Evolutionary conservation across 1,139 yeast genomes (phyloP), one percentile per base, ranked within the genome.

Genomic region (Meyerozyma sp.): DNA sequence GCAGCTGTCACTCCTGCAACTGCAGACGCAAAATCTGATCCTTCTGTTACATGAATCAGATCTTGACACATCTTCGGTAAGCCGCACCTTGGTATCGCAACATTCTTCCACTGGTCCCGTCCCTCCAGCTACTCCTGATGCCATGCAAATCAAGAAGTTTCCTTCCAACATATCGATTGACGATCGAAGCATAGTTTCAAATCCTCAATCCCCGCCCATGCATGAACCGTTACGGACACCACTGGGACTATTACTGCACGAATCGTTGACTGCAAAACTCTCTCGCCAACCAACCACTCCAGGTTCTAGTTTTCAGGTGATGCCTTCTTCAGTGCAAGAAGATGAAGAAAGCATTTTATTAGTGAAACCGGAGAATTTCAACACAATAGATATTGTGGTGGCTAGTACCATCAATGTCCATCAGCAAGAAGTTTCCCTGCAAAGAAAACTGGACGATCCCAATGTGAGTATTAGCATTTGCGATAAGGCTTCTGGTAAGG

Each of bases 321-420:
- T 63, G 18, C 55, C 54, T 4, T 54, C 64, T 1, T 61, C 62
- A 2, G 57, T 56, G 38, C 46, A 51, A 9, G 68, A 65, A 11
- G 52, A 48, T 8, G 52, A 51, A 36, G 62, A 56, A 9, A 45
- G 56, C n/a, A 40, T 48, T 8, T 61, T 84, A 32, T 80, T 82
- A 53, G 77, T 84, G 29, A 80, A 81, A 51, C 90, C 94, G 2
- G 79, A 75, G 25, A 88, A 83, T 27, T 69, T 88, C 42, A 74
- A 77, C 27, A 81, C 88, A 0, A 77, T 88, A 23, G 64, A 72
- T 14, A 76, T 89, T 5, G 72, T 69, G 18, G 77, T 88, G 5
- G 67, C 80, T 6, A 77, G 82, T 47, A 80, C 88, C 9, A 64
- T 87, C 42, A 67, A 77, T 58, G 60, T 49, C 52, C 75, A 63